phyloP scores from a whole-genome alignment of 257 asterid species.

The Solanum rostratum region DNA sequence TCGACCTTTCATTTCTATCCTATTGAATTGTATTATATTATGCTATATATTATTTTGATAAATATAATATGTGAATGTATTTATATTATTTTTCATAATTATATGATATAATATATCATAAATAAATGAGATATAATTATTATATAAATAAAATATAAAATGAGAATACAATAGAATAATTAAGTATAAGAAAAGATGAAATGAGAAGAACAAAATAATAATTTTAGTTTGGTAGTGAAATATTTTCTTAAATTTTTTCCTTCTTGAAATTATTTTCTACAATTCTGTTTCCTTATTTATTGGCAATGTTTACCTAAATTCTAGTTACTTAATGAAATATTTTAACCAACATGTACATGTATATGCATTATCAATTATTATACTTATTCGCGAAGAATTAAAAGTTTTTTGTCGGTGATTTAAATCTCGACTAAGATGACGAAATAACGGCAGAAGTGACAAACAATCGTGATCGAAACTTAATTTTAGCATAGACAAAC shows the following conservation, averaged over 20 bases:
- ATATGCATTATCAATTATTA: neutral
- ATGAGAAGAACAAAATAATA: neutral
- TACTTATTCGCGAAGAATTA: neutral
- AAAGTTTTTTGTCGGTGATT: neutral
- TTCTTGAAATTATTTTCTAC: neutral
- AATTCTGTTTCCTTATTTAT: neutral
- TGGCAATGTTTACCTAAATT: neutral
- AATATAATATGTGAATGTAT: no score
- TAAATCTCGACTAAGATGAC: neutral
- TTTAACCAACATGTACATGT: no score
- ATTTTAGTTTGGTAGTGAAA: neutral
- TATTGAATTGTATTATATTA: no score
- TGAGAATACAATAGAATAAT: no score
- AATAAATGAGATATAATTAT: no score
- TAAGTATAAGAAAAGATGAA: no score
- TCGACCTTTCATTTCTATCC: no score
- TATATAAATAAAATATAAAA: no score
- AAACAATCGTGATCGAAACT: neutral
- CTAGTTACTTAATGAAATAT: no score
- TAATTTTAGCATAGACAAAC: neutral
- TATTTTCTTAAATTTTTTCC: neutral
- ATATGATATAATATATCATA: no score
- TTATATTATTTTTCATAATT: no score
- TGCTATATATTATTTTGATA: no score
- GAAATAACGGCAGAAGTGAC: neutral